Percentiles rank a stretch among this genome's conserved stretches.
Conservation (phyloP, 306 rosid genomes). For the Lathyrus aphaca region DNA sequence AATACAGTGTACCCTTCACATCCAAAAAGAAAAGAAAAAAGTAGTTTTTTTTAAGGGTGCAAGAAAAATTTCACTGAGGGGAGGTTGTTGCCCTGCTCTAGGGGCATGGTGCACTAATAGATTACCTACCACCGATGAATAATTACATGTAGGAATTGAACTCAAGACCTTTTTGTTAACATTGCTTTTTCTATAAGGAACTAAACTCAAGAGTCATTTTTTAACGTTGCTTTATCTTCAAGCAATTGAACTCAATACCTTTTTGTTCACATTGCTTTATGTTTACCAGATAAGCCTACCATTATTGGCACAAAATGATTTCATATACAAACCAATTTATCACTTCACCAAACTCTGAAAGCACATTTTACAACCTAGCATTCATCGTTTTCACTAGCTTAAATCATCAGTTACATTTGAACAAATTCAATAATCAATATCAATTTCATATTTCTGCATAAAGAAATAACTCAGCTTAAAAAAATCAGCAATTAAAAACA, state of each 20-base stretch:
- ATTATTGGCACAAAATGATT: not conserved
- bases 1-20: not conserved
- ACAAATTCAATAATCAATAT: not conserved
- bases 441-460: not conserved
- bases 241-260: constrained; percentile 10
- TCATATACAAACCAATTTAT: constrained; percentile 20
- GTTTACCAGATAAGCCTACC: constrained; percentile 1
- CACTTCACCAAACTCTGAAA: constrained; percentile 11
- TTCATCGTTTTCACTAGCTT: not conserved
- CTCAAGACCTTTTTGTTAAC: constrained; percentile 4
- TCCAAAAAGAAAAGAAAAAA: not conserved
- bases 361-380: not conserved
- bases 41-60: not conserved
- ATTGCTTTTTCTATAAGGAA: constrained; percentile 5
- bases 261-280: constrained; percentile 6
- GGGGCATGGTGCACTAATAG: not conserved
- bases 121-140: constrained; percentile 11
- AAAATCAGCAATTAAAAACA: not conserved
- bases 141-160: not conserved
- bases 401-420: not conserved
- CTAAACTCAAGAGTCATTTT: not conserved
- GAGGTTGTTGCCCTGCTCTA: not conserved
- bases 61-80: not conserved
- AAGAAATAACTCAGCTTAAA: not conserved
- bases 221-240: not conserved